Conservation (phyloP, 176 grass and related monocot genomes). For the Pharus latifolius region DNA sequence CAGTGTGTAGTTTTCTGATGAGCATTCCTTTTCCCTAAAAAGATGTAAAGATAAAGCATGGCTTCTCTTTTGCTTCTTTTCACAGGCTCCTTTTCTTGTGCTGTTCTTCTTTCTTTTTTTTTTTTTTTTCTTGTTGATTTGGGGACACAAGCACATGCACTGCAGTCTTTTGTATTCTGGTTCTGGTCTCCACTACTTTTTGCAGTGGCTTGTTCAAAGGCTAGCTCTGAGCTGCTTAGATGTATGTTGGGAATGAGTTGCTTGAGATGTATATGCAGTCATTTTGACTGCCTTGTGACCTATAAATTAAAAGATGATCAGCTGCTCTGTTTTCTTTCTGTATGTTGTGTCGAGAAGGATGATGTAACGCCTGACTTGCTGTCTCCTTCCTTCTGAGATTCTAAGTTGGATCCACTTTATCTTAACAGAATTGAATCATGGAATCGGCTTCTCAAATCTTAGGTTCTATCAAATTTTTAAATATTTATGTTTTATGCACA, state of each 20-base stretch:
- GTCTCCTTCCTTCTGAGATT: no score
- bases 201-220: conserved; percentile 2
- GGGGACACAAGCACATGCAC: conserved; percentile 26
- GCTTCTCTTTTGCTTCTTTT: conserved; percentile 28
- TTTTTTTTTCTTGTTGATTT: background rate
- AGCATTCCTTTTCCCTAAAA: conserved; percentile 19
- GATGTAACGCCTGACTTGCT: background rate
- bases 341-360: background rate
- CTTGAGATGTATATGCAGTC: conserved; percentile 14
- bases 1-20: conserved; percentile 32
- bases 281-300: conserved; percentile 36
- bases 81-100: conserved; percentile 24
- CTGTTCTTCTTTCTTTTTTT: background rate
- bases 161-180: conserved; percentile 13
- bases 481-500: no score
- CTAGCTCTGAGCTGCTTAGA: background rate
- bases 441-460: no score
- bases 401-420: no score
- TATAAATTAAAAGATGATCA: conserved; percentile 21
- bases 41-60: conserved; percentile 43
- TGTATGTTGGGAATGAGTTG: background rate
- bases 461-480: no score
- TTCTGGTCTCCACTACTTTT: conserved; percentile 12
- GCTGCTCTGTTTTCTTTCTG: background rate
- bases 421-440: no score